Evolutionary conservation across 805 yeast species (phyloP).

Genomic region (Starmerella apicola): DNA sequence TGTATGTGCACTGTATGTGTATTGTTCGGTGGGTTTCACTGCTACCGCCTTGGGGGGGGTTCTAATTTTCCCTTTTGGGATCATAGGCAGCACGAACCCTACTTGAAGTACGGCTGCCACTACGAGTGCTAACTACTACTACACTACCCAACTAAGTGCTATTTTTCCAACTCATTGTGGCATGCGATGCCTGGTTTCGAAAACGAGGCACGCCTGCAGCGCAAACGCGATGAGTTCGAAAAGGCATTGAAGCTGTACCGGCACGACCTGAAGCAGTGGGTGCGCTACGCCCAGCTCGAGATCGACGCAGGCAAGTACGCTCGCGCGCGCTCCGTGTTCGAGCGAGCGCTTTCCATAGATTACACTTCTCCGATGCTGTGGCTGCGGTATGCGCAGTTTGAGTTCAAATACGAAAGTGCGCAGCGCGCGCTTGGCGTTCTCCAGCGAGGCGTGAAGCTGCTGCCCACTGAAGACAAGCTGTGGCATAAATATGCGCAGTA

Average conservation of each 20-base stretch:
- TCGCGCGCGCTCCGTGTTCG: conserved; percentile 78
- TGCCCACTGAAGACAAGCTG: conserved; percentile 72
- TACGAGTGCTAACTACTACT: too few species aligned
- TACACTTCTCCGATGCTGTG: conserved; percentile 69
- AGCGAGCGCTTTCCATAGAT: conserved; percentile 71
- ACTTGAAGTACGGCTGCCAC: too few species aligned
- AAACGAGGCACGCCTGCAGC: conserved; percentile 56
- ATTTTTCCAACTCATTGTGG: too few species aligned
- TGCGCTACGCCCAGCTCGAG: conserved; percentile 84
- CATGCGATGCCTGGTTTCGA: too few species aligned
- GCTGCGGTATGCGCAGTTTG: conserved; percentile 71
- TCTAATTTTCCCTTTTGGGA: too few species aligned
- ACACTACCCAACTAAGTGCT: too few species aligned
- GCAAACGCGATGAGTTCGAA: conserved; percentile 74
- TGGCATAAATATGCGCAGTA: conserved; percentile 77
- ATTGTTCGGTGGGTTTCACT: too few species aligned
- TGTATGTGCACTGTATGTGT: too few species aligned
- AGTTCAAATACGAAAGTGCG: conserved; percentile 31
- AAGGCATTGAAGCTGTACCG: conserved; percentile 77
- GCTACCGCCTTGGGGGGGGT: too few species aligned
- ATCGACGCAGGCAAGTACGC: conserved; percentile 61
- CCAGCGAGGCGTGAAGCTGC: conserved; percentile 57
- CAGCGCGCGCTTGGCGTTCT: conserved; percentile 82
- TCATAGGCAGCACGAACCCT: too few species aligned
- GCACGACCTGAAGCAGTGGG: conserved; percentile 76